Conservation (phyloP, 1,284 basidiomycete species). For the Ustilago bromivora region DNA sequence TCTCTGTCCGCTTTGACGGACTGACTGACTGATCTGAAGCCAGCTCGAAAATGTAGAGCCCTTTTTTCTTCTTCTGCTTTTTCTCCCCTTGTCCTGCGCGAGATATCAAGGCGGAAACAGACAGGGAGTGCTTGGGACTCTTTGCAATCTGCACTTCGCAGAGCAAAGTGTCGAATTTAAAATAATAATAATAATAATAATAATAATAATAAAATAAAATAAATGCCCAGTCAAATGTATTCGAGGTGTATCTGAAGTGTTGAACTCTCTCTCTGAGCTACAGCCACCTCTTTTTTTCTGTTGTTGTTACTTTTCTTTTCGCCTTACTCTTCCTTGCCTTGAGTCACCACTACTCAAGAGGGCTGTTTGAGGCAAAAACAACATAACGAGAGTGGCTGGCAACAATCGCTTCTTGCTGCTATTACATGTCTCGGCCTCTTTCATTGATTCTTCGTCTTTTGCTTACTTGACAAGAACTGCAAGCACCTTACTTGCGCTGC, state of each 20-base stretch:
- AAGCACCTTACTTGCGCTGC: not conserved
- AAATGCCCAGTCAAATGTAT: not conserved
- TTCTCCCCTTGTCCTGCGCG: constrained; percentile 8
- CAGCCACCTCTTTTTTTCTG: constrained; percentile 11
- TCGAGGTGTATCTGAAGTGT: constrained; percentile 8
- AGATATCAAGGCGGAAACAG: not conserved
- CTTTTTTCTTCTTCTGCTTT: not conserved
- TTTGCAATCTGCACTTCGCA: not conserved
- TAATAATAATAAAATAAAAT: no score
- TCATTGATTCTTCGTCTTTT: not conserved
- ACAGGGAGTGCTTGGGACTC: not conserved
- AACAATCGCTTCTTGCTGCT: not conserved
- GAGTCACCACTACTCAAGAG: not conserved
- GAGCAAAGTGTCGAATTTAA: not conserved
- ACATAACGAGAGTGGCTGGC: not conserved
- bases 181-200: not conserved
- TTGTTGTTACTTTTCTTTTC: not conserved
- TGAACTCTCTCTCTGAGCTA: not conserved
- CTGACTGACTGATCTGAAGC: constrained; percentile 13
- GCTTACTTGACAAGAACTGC: not conserved
- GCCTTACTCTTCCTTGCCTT: not conserved
- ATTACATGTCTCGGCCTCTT: constrained; percentile 13
- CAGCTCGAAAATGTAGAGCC: not conserved
- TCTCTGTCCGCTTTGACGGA: not conserved
- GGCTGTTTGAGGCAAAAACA: not conserved